Evolutionary conservation across 441 rosid species (phyloP).

Genomic region (Brassica hybrid): DNA sequence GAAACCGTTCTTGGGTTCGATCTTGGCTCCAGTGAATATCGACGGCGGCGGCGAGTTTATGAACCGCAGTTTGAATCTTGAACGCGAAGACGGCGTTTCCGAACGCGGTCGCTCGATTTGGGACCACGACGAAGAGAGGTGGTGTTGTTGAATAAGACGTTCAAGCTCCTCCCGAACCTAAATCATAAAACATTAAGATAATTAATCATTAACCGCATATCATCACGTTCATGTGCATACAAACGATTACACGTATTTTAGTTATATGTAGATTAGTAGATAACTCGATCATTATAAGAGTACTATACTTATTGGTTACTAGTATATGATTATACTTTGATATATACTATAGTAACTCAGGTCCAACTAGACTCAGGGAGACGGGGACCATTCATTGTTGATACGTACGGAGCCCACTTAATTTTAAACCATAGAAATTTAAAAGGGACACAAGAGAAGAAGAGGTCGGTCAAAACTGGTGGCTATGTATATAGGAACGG

Average conservation of each 20-base stretch:
- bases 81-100: constrained; percentile 39
- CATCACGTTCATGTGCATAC: constrained; percentile 12
- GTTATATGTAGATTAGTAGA: not conserved
- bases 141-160: constrained; percentile 30
- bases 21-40: constrained; percentile 61
- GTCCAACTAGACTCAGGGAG: not conserved
- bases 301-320: not conserved
- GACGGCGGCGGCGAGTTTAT: constrained; percentile 42
- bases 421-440: constrained; percentile 15
- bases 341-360: not conserved
- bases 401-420: constrained; percentile 28
- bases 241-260: not conserved
- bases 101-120: constrained; percentile 23
- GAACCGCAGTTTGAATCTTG: constrained; percentile 53
- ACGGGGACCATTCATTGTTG: constrained; percentile 30
- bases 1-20: constrained; percentile 50
- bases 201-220: not conserved
- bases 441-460: constrained; percentile 18
- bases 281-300: not conserved
- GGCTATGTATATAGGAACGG: constrained; percentile 22
- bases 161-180: constrained; percentile 74
- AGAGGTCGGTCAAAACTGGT: constrained; percentile 39
- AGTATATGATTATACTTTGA: not conserved
- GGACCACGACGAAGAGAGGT: constrained; percentile 11
- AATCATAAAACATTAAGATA: not conserved